phyloP scores from a whole-genome alignment of 768 basidiomycete genomes.

The Galerina marginata region DNA sequence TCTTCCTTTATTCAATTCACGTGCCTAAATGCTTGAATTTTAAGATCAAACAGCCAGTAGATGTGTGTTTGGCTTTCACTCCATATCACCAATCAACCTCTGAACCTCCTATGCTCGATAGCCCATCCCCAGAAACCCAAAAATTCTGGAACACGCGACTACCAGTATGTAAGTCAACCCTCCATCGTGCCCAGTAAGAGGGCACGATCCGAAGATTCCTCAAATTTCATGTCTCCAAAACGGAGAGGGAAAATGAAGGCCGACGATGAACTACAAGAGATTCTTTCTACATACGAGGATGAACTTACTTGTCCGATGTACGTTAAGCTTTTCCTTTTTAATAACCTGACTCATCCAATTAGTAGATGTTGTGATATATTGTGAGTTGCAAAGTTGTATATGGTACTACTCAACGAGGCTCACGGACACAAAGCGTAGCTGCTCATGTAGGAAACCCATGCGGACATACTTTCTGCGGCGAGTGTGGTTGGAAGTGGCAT shows the following conservation, averaged over 20 bases:
- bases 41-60: not conserved
- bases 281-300: slow-evolving; percentile 59
- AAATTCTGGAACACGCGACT: not conserved
- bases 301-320: slow-evolving; percentile 79
- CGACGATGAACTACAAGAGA: slow-evolving; percentile 23
- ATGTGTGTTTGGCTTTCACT: not conserved
- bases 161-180: slow-evolving; percentile 3
- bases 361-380: slow-evolving; percentile 73
- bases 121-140: slow-evolving; percentile 5
- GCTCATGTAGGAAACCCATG: slow-evolving; percentile 72
- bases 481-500: slow-evolving; percentile 69
- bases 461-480: slow-evolving; percentile 75
- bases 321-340: slow-evolving; percentile 29
- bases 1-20: not conserved
- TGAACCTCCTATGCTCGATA: slow-evolving; percentile 1
- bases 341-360: slow-evolving; percentile 8
- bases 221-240: slow-evolving; percentile 18
- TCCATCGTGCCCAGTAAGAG: slow-evolving; percentile 21
- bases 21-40: not conserved
- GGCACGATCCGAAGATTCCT: slow-evolving; percentile 13
- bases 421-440: slow-evolving; percentile 48
- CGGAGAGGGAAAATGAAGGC: slow-evolving; percentile 52
- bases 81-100: not conserved
- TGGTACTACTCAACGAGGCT: not conserved
- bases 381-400: slow-evolving; percentile 44